Evolutionary conservation across 2,329 filamentous ascomycete species (phyloP).

Genomic region (Coniella vitis): DNA sequence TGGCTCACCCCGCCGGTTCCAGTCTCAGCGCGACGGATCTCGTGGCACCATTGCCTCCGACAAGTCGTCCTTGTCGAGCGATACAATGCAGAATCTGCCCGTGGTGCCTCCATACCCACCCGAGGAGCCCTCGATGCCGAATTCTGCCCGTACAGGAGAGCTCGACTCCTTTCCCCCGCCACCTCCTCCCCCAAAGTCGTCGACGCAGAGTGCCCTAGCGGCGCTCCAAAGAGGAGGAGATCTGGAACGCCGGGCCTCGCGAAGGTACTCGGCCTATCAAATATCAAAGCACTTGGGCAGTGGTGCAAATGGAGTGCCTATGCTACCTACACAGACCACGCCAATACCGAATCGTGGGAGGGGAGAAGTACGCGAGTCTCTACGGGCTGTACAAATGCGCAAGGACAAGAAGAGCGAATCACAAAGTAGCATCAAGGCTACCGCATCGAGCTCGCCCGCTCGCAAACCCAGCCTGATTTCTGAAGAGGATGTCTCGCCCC

Average conservation of each 20-base stretch:
- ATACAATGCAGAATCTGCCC: slow-evolving; percentile 68
- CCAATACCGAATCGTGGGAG: slow-evolving; percentile 80
- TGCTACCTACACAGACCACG: slow-evolving; percentile 76
- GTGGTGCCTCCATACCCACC: slow-evolving; percentile 65
- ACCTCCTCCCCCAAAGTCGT: slow-evolving; percentile 72
- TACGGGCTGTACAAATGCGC: slow-evolving; percentile 57
- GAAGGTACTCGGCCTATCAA: slow-evolving; percentile 92
- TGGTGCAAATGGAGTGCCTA: slow-evolving; percentile 73
- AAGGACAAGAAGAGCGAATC: slow-evolving; percentile 38
- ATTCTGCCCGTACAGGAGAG: slow-evolving; percentile 30
- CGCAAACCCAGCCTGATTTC: slow-evolving; percentile 54
- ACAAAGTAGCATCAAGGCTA: slow-evolving; percentile 34
- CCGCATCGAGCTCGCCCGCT: slow-evolving; percentile 43
- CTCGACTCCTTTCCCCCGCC: slow-evolving; percentile 65
- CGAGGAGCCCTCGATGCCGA: slow-evolving; percentile 43
- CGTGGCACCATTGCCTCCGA: slow-evolving; percentile 47
- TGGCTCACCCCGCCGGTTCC: slow-evolving; percentile 43
- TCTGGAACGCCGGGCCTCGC: slow-evolving; percentile 83
- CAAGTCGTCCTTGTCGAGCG: slow-evolving; percentile 65
- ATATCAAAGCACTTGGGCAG: slow-evolving; percentile 89
- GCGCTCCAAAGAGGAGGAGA: slow-evolving; percentile 89
- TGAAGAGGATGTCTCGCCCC: slow-evolving; percentile 39
- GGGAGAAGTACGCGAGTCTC: slow-evolving; percentile 71
- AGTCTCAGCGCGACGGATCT: slow-evolving; percentile 44
- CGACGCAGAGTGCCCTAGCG: slow-evolving; percentile 82